Conservation (phyloP, 2,329 filamentous ascomycete genomes). For the Fusarium sp. region DNA sequence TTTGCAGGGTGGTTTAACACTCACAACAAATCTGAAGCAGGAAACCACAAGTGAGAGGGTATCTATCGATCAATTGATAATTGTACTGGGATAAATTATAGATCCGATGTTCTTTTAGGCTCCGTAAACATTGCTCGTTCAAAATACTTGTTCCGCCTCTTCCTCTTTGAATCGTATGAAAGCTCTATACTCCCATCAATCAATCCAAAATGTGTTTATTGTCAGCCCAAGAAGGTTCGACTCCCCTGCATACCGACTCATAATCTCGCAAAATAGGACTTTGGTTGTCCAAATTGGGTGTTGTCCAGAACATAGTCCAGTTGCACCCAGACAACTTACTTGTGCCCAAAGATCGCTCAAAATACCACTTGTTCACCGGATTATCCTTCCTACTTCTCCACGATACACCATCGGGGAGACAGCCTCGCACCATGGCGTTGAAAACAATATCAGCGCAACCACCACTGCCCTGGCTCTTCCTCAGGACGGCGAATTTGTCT, state of each 20-base stretch:
- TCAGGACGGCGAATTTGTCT: constrained; percentile 96
- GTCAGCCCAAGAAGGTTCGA: constrained; percentile 72
- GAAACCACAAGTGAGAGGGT: background rate
- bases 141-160: background rate
- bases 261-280: constrained; percentile 71
- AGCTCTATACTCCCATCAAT: background rate
- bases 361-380: constrained; percentile 99
- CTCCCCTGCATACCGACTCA: constrained; percentile 75
- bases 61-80: background rate
- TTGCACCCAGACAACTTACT: constrained; percentile 83
- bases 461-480: constrained; percentile 85
- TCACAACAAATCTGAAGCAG: background rate
- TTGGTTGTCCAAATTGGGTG: constrained; percentile 68
- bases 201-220: constrained; percentile 67
- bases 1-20: background rate
- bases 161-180: background rate
- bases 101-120: background rate
- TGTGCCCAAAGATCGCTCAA: constrained; percentile 86
- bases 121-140: background rate
- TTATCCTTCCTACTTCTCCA: constrained; percentile 93
- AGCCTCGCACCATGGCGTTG: constrained; percentile 90
- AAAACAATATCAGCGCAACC: constrained; percentile 97
- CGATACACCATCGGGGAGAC: constrained; percentile 88
- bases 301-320: constrained; percentile 99
- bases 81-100: background rate